Conservation (phyloP, 1,284 basidiomycete genomes). For the Fomitiporia mediterranea region DNA sequence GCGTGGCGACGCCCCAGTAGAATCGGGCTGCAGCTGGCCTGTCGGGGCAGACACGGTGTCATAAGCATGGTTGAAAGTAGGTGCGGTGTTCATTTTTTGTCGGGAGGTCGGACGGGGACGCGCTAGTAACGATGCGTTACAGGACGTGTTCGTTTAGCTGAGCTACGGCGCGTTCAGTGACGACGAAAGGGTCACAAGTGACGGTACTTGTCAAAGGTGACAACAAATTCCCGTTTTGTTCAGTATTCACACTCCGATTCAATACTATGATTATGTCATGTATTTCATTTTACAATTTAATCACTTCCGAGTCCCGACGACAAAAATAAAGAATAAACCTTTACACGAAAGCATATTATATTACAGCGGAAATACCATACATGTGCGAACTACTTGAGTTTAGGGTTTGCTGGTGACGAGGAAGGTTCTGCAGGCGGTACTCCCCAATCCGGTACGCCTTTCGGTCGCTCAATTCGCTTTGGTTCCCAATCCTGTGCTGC, state of each 20-base stretch:
- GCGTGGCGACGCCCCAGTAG: background rate
- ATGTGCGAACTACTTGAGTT: background rate
- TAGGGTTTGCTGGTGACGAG: slow-evolving; percentile 7
- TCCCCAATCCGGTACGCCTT: slow-evolving; percentile 86
- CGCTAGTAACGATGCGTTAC: slow-evolving; percentile 7
- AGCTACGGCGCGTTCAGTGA: background rate
- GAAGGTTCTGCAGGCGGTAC: slow-evolving; percentile 59
- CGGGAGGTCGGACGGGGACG: background rate
- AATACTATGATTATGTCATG: background rate
- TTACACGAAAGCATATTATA: too few relatives aligned
- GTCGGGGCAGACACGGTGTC: slow-evolving; percentile 2
- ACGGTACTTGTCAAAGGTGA: slow-evolving; percentile 14
- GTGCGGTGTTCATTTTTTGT: background rate
- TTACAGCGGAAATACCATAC: background rate
- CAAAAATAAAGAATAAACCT: background rate
- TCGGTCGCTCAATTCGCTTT: slow-evolving; percentile 79
- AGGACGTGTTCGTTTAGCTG: background rate
- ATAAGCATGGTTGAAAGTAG: slow-evolving; percentile 10
- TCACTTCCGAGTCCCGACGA: background rate
- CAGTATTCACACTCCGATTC: slow-evolving; percentile 10
- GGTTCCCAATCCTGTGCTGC: slow-evolving; percentile 80
- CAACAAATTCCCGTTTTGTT: slow-evolving; percentile 10
- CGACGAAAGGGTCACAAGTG: slow-evolving; percentile 9
- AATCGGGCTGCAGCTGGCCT: background rate
- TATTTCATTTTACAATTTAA: background rate